These are phyloP conservation scores for Nothomitra cinnamomea DNA, from an alignment of 2,329 filamentous ascomycete species.

Conservation along the genomic window DNA sequence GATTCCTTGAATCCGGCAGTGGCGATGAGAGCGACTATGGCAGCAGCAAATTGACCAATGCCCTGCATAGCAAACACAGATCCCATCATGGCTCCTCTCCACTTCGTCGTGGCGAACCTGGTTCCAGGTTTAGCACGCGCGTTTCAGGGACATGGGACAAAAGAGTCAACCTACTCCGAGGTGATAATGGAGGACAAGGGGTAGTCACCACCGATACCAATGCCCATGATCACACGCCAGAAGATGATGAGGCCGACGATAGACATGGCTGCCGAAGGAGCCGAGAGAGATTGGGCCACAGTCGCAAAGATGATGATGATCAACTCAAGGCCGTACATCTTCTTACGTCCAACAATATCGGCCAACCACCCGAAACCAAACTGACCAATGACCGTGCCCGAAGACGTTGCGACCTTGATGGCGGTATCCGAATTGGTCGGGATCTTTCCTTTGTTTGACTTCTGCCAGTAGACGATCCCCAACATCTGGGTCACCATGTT, in stretches of 20 bases:
- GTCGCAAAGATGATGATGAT: constrained; percentile 69
- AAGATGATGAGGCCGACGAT: constrained; percentile 54
- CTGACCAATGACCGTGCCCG: constrained; percentile 70
- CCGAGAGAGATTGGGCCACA: constrained; percentile 51
- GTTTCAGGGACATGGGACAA: constrained; percentile 19
- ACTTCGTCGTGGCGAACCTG: constrained; percentile 68
- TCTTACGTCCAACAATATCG: constrained; percentile 61
- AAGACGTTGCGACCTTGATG: constrained; percentile 73
- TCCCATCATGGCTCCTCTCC: constrained; percentile 76
- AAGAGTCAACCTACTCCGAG: constrained; percentile 38
- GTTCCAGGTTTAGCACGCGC: neutral
- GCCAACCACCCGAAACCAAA: constrained; percentile 63
- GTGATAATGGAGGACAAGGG: constrained; percentile 71
- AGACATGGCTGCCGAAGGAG: constrained; percentile 43
- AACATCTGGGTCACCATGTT: constrained; percentile 59
- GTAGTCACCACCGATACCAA: constrained; percentile 70
- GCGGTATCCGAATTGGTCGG: constrained; percentile 55
- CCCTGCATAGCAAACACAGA: constrained; percentile 80
- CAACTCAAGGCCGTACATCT: constrained; percentile 70
- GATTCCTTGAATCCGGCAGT: constrained; percentile 53
- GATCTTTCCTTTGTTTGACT: constrained; percentile 40
- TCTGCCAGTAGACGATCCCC: constrained; percentile 58
- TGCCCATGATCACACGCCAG: constrained; percentile 66
- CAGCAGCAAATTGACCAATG: constrained; percentile 60
- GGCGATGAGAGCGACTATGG: constrained; percentile 59